A percentile compares a stretch with the other conserved stretches of the same genome.
Evolutionary conservation across 352 stramenopile genomes (phyloP).

Genomic region (Nothophytophthora sp.): DNA sequence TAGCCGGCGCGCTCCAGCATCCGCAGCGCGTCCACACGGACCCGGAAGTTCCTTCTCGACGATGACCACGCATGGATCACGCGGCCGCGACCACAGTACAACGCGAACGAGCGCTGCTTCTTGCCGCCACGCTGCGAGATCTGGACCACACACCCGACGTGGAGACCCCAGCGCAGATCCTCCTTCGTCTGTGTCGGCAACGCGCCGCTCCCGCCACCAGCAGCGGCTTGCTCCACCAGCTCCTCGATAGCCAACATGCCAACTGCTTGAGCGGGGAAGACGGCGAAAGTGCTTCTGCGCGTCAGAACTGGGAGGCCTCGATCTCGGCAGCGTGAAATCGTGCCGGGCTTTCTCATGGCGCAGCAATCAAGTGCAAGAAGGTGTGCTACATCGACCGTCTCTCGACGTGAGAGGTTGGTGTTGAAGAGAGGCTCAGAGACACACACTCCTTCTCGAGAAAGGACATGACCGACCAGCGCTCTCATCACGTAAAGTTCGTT

Average conservation of each 20-base stretch:
- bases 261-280: neutral
- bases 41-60: slow-evolving; percentile 30
- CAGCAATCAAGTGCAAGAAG: too few species aligned
- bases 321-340: too few species aligned
- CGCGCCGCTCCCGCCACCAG: neutral
- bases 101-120: slow-evolving; percentile 21
- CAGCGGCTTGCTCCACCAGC: neutral
- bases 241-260: slow-evolving; percentile 1
- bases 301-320: slow-evolving; percentile 6
- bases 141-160: slow-evolving; percentile 33
- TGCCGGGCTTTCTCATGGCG: too few species aligned
- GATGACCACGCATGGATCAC: slow-evolving; percentile 46
- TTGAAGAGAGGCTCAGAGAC: neutral
- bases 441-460: neutral
- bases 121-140: slow-evolving; percentile 5
- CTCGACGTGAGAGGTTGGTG: neutral
- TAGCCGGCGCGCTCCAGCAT: slow-evolving; percentile 23
- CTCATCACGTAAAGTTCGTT: neutral
- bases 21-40: slow-evolving; percentile 42
- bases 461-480: neutral
- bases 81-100: slow-evolving; percentile 38
- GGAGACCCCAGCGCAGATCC: slow-evolving; percentile 11
- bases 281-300: slow-evolving; percentile 2
- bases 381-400: too few species aligned
- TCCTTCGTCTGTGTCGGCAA: neutral